Conservation (phyloP, 2,329 filamentous ascomycete species). For the Thermomyces lanuginosus region DNA sequence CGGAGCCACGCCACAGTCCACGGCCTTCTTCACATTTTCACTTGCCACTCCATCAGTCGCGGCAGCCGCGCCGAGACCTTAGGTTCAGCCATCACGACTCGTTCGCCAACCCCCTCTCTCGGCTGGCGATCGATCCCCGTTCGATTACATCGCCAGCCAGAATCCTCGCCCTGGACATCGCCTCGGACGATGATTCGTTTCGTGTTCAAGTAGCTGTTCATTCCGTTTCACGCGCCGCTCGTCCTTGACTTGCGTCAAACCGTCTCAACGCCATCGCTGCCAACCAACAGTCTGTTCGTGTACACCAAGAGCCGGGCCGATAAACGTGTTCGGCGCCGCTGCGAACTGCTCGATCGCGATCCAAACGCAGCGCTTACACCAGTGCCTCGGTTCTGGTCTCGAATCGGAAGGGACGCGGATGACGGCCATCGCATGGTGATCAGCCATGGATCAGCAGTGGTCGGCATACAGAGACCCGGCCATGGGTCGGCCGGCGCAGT, state of each 20-base stretch:
- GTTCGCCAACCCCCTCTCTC: slow-evolving; percentile 1
- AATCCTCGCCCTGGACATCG: neutral
- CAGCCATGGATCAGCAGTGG: slow-evolving; percentile 45
- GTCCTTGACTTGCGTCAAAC: slow-evolving; percentile 8
- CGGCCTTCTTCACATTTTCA: slow-evolving; percentile 1
- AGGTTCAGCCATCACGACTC: neutral
- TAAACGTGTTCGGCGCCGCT: no score
- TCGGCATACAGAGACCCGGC: slow-evolving; percentile 47
- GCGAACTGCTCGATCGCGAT: no score
- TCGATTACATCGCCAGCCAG: slow-evolving; percentile 2
- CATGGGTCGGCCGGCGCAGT: slow-evolving; percentile 46
- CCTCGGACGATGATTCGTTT: slow-evolving; percentile 9
- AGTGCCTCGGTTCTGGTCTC: no score
- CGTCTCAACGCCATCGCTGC: no score
- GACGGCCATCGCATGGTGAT: slow-evolving; percentile 1
- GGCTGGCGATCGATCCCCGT: neutral
- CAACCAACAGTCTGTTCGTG: no score
- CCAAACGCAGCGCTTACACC: no score
- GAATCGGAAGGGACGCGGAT: no score
- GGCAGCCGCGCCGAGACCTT: slow-evolving; percentile 3
- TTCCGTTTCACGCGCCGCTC: slow-evolving; percentile 5
- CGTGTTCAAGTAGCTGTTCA: slow-evolving; percentile 8
- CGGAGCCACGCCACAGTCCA: slow-evolving; percentile 12
- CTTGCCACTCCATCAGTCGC: slow-evolving; percentile 2
- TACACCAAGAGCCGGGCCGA: no score